A percentile compares a stretch with the other conserved stretches of the same genome.
phyloP scores from a whole-genome alignment of 768 basidiomycete genomes.

The Boletus rubescentipes region DNA sequence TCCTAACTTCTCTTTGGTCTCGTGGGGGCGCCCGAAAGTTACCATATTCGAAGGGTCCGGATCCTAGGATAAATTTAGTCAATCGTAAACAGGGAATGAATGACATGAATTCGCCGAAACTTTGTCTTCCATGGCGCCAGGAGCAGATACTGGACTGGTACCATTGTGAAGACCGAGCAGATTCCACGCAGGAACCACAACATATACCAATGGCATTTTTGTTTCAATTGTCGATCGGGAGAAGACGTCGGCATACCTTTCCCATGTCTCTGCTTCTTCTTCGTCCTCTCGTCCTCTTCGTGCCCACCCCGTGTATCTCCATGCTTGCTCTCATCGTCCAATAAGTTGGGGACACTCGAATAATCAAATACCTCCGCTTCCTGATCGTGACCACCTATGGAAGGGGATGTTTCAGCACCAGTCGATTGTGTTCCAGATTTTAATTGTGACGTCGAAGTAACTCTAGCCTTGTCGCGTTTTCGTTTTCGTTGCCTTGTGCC shows the following conservation, averaged over 20 bases:
- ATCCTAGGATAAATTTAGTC: conserved; percentile 31
- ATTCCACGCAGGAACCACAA: conserved; percentile 6
- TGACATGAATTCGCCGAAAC: conserved; percentile 1
- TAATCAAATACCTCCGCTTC: conserved; percentile 64
- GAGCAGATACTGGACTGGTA: not conserved
- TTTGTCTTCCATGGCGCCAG: conserved; percentile 1
- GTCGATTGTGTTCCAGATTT: conserved; percentile 1
- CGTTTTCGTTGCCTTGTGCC: conserved; percentile 68
- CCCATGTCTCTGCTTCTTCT: conserved; percentile 52
- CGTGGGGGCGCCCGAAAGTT: conserved; percentile 67
- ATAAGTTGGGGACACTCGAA: conserved; percentile 61
- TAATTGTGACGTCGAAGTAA: not conserved
- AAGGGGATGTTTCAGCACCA: conserved; percentile 4
- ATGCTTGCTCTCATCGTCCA: conserved; percentile 55
- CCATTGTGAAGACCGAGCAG: conserved; percentile 3
- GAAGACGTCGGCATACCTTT: conserved; percentile 31
- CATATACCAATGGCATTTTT: not conserved
- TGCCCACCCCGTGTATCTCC: conserved; percentile 15
- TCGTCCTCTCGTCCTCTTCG: conserved; percentile 37
- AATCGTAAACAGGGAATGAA: not conserved
- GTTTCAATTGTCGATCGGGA: not conserved
- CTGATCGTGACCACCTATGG: conserved; percentile 14
- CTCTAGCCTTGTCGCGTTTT: conserved; percentile 22
- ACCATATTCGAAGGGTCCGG: conserved; percentile 42
- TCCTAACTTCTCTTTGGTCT: conserved; percentile 62